Conservation (phyloP, 2,329 filamentous ascomycete genomes). For the Aspergillus brunneoviolaceus region DNA sequence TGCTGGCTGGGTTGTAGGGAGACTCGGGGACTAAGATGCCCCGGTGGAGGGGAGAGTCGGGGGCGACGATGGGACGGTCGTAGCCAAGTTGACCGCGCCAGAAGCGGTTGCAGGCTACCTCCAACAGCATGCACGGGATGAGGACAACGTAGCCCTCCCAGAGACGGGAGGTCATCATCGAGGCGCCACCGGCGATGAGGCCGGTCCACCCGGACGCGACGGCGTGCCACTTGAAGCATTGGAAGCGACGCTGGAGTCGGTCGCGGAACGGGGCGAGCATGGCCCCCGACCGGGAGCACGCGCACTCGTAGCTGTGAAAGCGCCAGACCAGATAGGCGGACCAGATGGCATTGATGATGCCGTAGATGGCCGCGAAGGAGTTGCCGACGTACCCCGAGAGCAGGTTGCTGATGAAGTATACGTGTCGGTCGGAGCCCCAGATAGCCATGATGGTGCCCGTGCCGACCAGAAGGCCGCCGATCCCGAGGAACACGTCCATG, state of each 20-base stretch:
- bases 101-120: constrained; percentile 50
- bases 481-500: constrained; percentile 54
- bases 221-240: constrained; percentile 47
- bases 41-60: not conserved
- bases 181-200: constrained; percentile 50
- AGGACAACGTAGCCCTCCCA: constrained; percentile 57
- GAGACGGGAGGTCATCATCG: constrained; percentile 50
- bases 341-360: constrained; percentile 52
- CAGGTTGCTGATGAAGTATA: constrained; percentile 52
- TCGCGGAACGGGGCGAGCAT: constrained; percentile 18
- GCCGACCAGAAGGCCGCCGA: constrained; percentile 51
- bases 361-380: constrained; percentile 50
- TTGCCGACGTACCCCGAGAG: constrained; percentile 59
- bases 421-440: constrained; percentile 43
- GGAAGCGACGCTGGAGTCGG: constrained; percentile 41
- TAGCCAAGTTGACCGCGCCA: constrained; percentile 52
- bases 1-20: not conserved
- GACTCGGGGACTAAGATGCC: not conserved
- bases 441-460: constrained; percentile 56
- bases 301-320: constrained; percentile 40
- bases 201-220: constrained; percentile 47
- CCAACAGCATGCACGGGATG: constrained; percentile 50
- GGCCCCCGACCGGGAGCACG: constrained; percentile 23
- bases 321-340: constrained; percentile 44
- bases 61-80: constrained; percentile 34